Base-by-base conservation (phyloP, 352 stramenopile genomes). In the Phytophthora tentaculata region DNA sequence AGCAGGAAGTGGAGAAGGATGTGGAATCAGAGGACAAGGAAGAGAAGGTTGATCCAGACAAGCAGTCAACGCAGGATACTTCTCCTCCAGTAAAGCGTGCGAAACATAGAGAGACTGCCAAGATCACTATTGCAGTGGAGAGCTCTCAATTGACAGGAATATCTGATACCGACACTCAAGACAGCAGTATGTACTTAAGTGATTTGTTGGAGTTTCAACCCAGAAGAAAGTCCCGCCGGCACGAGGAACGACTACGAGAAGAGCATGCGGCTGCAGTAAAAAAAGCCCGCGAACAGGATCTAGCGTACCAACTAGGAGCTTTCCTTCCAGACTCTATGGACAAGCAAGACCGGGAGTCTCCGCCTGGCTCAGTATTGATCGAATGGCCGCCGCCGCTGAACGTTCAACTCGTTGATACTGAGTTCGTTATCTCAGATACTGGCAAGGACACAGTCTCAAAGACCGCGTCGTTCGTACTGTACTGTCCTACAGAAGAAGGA, bases 191-290 rank as follows among this genome's bases (percentile, higher is more conserved):
- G 9, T 62, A 68, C 1, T 60, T 61, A 23, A 71, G 47, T 14
- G 80, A 81, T 43, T 13, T 69, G 2, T 64, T 76, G n/a, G 64
- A 77, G 29, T 49, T 63, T 6, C 64, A 71, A 0, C 71, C 80
- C 0, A 63, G 65, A 37, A 69, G 85, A 45, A 91, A 91, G 53
- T 91, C 85, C 2, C 79, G 83, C 6, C 80, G 85, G 17, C 73
- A 93, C 32, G 79, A 91, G 63, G 79, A 92, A 55, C 74, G 81
- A 50, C 54, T 91, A 37, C 79, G 83, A 22, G 81, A 92, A 65
- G 85, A 93, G 32, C 82, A 92, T 57, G 83, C 80, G 41, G 76
- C 82, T 3, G 85, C 85, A 24, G 71, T 85, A 2, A 93, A 90
- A 52, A 65, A 72, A 50, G 83, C 81, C 4, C 67, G 73, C 8